A percentile compares a stretch with the other conserved stretches of the same genome.
Evolutionary conservation across 352 stramenopile species (phyloP).

Genomic region (Globisporangium yorkense): DNA sequence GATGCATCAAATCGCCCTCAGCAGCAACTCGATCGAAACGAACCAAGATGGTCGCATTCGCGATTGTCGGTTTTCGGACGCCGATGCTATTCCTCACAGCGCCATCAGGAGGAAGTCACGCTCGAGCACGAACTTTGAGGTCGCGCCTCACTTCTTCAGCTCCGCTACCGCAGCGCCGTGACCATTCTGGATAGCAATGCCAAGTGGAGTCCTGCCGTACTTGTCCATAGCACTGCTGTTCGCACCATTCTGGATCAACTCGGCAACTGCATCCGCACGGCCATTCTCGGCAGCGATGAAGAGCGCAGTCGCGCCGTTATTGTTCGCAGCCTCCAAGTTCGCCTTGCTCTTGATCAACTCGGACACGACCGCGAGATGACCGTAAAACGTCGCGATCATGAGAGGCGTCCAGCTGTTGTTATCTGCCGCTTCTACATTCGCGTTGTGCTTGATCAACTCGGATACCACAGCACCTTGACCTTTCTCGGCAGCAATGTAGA

Average conservation of each 20-base stretch:
- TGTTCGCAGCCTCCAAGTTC: background rate
- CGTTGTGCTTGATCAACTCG: background rate
- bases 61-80: too few relatives aligned
- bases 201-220: background rate
- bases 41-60: too few relatives aligned
- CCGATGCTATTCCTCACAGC: too few relatives aligned
- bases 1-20: too few relatives aligned
- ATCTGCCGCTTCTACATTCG: background rate
- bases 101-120: too few relatives aligned
- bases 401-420: background rate
- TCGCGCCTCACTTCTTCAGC: background rate
- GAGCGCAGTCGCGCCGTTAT: background rate
- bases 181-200: background rate
- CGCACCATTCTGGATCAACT: background rate
- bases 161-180: background rate
- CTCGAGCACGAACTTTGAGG: background rate
- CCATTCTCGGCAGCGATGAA: background rate
- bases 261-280: background rate
- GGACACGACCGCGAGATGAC: background rate
- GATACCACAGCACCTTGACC: background rate
- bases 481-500: background rate
- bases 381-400: background rate
- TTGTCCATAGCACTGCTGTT: background rate
- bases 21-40: too few relatives aligned
- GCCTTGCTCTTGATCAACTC: background rate